Base-by-base conservation (phyloP, 352 stramenopile species). In the Phytophthora chlamydospora region DNA sequence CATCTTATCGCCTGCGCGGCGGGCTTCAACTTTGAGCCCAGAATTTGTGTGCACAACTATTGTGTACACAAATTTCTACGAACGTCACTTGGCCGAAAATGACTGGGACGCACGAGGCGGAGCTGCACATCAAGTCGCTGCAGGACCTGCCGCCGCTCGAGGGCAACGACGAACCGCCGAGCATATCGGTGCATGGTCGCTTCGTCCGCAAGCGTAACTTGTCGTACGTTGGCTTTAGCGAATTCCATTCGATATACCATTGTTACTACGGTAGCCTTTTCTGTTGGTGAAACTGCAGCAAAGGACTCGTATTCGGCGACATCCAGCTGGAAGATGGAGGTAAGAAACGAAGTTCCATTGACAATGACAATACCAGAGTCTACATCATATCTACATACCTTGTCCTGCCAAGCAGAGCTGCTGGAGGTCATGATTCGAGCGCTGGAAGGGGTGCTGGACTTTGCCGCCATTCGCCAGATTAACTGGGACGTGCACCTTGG, bases 391-490 rank as follows among this genome's bases (percentile, higher is more conserved):
- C 14, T 27, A 0, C 47, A 6, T 14, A 6, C 8, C 21, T 47
- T 32, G 4, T 8, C 24, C 4, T 43, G 33, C 13, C 31, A 50
- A 39, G 4, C 27, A 95, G 86, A 75, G 50, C 73, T 93, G 10
- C 60, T 95, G 7, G 84, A 95, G 67, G 70, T 95, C 45, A 95
- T 95, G 80, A 85, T 93, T 52, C 86, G 78, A n/a, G 76, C 79
- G 4, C 62, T 76, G 31, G 73, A 85, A 4, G 83, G 69, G 6
- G 64, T 77, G 10, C 75, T 93, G 41, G 85, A 78, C 31, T 43
- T 89, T 35, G 79, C 85, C 8, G 60, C 75, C 16, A 82, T 93
- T 58, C 82, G 78, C 11, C 71, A 83, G 40, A 85, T 93, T 39
- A 89, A 95, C 62, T 93, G 84, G 84, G 68, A 90, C 49, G 73